A percentile compares a stretch with the other conserved stretches of the same genome.
Evolutionary conservation across 2,329 filamentous ascomycete genomes (phyloP).

Genomic region (Lecanicillium sp.): DNA sequence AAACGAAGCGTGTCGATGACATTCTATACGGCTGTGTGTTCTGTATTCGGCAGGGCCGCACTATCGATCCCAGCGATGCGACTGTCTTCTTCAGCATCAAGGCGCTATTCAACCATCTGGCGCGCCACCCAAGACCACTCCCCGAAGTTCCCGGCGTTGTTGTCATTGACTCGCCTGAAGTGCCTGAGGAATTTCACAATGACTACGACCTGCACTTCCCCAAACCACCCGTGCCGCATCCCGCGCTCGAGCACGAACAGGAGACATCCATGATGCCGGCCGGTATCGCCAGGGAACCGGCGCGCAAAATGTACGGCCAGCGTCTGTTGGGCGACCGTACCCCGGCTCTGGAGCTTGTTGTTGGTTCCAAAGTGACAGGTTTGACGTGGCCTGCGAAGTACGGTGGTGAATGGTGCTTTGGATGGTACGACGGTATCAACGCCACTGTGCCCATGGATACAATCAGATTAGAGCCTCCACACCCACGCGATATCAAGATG

Average conservation of each 20-base stretch:
- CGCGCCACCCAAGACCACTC: constrained; percentile 48
- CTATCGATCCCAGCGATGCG: constrained; percentile 47
- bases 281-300: constrained; percentile 40
- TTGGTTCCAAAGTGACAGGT: constrained; percentile 44
- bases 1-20: constrained; percentile 44
- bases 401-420: constrained; percentile 51
- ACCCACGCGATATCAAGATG: constrained; percentile 39
- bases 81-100: constrained; percentile 51
- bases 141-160: constrained; percentile 43
- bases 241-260: constrained; percentile 33
- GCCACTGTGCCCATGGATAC: constrained; percentile 45
- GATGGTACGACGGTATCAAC: constrained; percentile 48
- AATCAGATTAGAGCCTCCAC: constrained; percentile 42
- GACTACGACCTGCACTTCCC: constrained; percentile 50
- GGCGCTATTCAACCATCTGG: constrained; percentile 47
- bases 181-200: constrained; percentile 36
- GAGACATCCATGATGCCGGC: constrained; percentile 39
- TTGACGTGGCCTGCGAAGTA: constrained; percentile 46
- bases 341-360: constrained; percentile 39
- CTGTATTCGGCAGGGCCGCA: constrained; percentile 44
- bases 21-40: constrained; percentile 50
- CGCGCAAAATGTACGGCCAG: constrained; percentile 42
- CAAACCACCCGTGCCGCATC: constrained; percentile 33
- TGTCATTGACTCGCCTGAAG: constrained; percentile 38
- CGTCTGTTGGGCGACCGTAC: constrained; percentile 40